Evolutionary conservation across 331 rosid species (phyloP).

Genomic region (Quercus lobata): DNA sequence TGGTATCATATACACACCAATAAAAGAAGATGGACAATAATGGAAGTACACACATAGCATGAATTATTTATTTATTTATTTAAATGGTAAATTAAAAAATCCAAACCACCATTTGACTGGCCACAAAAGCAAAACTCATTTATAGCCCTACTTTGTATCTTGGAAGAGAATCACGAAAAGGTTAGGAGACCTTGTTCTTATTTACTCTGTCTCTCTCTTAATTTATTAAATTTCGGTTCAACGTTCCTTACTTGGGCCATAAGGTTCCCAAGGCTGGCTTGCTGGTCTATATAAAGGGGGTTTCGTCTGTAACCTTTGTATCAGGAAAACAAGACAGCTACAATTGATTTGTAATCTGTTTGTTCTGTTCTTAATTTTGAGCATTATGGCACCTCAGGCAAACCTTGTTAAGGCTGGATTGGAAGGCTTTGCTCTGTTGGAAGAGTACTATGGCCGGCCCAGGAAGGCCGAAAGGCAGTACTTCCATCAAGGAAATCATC

Average conservation of each 20-base stretch:
- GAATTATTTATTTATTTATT: too few relatives aligned
- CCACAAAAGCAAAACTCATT: too few relatives aligned
- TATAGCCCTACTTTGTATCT: too few relatives aligned
- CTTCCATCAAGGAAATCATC: too few relatives aligned
- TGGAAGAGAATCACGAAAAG: too few relatives aligned
- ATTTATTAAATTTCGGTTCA: background rate
- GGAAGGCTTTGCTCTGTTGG: conserved; percentile 33
- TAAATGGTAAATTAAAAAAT: too few relatives aligned
- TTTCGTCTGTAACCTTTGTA: background rate
- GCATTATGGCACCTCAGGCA: conserved; percentile 14
- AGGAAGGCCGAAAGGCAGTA: background rate
- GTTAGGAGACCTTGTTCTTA: background rate
- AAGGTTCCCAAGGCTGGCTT: background rate
- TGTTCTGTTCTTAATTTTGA: background rate
- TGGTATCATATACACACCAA: too few relatives aligned
- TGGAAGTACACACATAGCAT: too few relatives aligned
- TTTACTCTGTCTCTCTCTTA: background rate
- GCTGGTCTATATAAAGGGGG: background rate
- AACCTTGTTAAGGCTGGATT: conserved; percentile 27
- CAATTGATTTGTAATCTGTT: background rate
- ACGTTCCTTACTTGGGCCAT: background rate
- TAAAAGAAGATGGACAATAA: too few relatives aligned
- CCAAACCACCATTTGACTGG: too few relatives aligned
- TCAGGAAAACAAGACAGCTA: background rate
- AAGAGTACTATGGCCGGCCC: conserved; percentile 18